Conservation (phyloP, 768 basidiomycete genomes). For the Agrocybe praecox region DNA sequence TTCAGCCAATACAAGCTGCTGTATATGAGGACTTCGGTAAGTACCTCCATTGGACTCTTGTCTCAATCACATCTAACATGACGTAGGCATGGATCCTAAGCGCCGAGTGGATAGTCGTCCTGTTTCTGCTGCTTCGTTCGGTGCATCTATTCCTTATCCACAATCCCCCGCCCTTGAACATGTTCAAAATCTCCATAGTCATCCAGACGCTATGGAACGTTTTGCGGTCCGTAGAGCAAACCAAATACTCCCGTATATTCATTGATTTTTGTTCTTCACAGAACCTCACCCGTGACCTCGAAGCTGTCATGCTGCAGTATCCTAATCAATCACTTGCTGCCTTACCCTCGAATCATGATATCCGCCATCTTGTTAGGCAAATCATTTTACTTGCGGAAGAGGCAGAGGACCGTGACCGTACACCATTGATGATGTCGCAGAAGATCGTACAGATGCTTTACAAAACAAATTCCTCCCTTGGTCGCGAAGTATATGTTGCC, state of each 20-base stretch:
- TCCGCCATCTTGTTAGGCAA: slow-evolving; percentile 82
- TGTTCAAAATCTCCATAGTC: slow-evolving; percentile 50
- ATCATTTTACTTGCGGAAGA: slow-evolving; percentile 82
- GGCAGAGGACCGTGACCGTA: slow-evolving; percentile 78
- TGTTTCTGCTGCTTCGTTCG: slow-evolving; percentile 70
- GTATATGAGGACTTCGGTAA: slow-evolving; percentile 96
- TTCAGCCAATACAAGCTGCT: slow-evolving; percentile 78
- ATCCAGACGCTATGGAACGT: slow-evolving; percentile 87
- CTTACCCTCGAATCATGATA: slow-evolving; percentile 82
- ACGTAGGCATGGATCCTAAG: slow-evolving; percentile 48
- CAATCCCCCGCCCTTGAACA: slow-evolving; percentile 69
- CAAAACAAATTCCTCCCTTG: slow-evolving; percentile 83
- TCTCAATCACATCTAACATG: slow-evolving; percentile 32
- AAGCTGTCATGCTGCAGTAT: slow-evolving; percentile 78
- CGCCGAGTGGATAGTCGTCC: slow-evolving; percentile 65
- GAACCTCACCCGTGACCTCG: slow-evolving; percentile 66
- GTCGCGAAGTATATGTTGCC: slow-evolving; percentile 90
- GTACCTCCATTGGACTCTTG: neutral
- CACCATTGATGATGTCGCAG: slow-evolving; percentile 91
- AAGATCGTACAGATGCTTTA: slow-evolving; percentile 95
- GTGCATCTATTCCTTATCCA: slow-evolving; percentile 50
- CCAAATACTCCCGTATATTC: neutral
- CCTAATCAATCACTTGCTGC: slow-evolving; percentile 68
- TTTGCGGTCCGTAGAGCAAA: slow-evolving; percentile 59
- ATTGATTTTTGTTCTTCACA: slow-evolving; percentile 18